Evolutionary conservation across 768 basidiomycete genomes (phyloP).

Genomic region (Xerocomellus amylosporus): DNA sequence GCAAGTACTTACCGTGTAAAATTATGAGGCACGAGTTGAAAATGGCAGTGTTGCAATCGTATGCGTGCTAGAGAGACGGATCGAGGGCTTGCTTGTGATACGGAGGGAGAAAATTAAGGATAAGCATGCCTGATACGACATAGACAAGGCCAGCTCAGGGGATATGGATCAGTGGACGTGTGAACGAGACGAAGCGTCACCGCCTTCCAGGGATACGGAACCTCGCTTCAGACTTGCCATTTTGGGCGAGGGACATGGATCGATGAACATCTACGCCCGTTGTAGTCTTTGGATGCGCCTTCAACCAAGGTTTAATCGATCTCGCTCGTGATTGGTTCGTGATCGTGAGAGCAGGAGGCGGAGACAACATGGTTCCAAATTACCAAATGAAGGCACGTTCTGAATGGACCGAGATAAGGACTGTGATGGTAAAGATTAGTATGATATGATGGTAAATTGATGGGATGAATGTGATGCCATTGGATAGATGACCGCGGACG

Average conservation of each 20-base stretch:
- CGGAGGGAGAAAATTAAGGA: too few species aligned
- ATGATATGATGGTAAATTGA: background rate
- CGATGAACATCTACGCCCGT: conserved; percentile 8
- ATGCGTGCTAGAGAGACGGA: too few species aligned
- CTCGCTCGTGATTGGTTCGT: conserved; percentile 6
- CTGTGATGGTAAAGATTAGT: conserved; percentile 2
- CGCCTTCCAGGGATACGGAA: background rate
- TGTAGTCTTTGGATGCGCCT: conserved; percentile 3
- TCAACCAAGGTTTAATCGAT: conserved; percentile 21
- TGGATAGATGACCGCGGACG: background rate
- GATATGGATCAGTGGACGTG: background rate
- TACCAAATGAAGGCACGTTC: conserved; percentile 7
- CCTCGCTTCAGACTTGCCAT: background rate
- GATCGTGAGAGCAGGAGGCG: conserved; percentile 12
- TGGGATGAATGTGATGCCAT: background rate
- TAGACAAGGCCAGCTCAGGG: background rate
- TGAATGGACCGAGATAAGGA: conserved; percentile 15
- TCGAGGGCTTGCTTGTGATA: background rate
- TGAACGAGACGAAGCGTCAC: background rate
- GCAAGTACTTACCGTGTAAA: background rate
- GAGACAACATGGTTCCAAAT: conserved; percentile 6
- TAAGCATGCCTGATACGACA: background rate
- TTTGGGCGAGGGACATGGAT: background rate
- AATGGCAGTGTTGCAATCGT: background rate
- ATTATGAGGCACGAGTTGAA: background rate